Evolutionary conservation across 192 early-diverging fungal genomes (phyloP).

Genomic region (Gamsiella multidivaricata): DNA sequence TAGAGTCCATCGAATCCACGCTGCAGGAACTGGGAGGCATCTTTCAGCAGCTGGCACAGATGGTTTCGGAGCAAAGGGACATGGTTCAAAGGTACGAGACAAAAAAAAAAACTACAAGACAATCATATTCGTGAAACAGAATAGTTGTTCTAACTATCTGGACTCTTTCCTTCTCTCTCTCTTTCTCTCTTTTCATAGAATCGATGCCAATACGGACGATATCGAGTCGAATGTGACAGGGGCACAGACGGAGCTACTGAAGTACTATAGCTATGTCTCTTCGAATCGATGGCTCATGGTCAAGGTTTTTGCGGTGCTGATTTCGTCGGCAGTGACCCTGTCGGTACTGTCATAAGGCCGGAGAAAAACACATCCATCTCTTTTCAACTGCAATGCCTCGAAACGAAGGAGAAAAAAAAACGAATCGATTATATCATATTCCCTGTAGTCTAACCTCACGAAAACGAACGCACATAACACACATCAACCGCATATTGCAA

Average conservation of each 20-base stretch:
- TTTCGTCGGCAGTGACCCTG: constrained; percentile 68
- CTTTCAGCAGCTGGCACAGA: constrained; percentile 87
- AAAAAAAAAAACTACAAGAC: background rate
- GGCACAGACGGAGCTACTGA: constrained; percentile 90
- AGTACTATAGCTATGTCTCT: constrained; percentile 91
- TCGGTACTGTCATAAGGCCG: constrained; percentile 40
- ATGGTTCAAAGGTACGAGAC: constrained; percentile 77
- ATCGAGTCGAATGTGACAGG: constrained; percentile 91
- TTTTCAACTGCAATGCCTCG: no score
- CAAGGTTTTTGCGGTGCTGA: constrained; percentile 91
- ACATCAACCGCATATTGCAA: no score
- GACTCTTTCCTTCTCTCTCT: background rate
- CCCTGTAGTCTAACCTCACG: no score
- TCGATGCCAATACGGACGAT: constrained; percentile 94
- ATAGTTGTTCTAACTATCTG: background rate
- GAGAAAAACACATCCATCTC: no score
- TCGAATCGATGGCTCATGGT: constrained; percentile 97
- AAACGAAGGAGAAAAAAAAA: no score
- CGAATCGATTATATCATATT: no score
- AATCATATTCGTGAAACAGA: background rate
- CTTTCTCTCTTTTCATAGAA: constrained; percentile 56
- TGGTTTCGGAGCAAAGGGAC: constrained; percentile 90
- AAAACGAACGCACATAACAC: no score
- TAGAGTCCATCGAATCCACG: constrained; percentile 96
- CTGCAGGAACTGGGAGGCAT: constrained; percentile 96